These are phyloP conservation scores for Cladophialophora bantiana DNA, from an alignment of 2,329 filamentous ascomycete species.

Conservation along the genomic window DNA sequence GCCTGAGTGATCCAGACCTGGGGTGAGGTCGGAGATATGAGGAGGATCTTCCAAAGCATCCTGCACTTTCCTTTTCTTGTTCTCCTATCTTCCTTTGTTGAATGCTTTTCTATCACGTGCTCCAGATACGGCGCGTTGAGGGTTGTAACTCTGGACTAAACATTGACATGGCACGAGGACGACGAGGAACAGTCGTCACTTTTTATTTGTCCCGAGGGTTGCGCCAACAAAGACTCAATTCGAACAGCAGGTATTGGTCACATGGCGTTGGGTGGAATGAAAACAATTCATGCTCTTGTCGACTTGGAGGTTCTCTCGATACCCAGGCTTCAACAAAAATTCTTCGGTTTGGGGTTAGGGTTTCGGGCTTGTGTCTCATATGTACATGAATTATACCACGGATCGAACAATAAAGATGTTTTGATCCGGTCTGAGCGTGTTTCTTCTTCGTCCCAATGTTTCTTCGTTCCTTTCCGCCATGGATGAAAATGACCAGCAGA, in stretches of 20 bases:
- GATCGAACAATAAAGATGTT: background rate
- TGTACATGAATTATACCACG: background rate
- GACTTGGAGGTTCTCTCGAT: slow-evolving; percentile 1
- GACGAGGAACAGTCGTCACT: background rate
- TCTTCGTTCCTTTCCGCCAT: no score
- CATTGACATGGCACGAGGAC: background rate
- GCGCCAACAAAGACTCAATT: background rate
- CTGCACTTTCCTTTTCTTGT: background rate
- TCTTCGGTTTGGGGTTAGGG: background rate
- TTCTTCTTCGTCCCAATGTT: background rate
- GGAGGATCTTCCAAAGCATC: slow-evolving; percentile 1
- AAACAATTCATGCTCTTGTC: background rate
- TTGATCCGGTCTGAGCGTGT: background rate
- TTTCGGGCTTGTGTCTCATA: background rate
- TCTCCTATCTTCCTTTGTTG: background rate
- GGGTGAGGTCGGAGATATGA: background rate
- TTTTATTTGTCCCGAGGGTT: background rate
- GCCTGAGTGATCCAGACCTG: slow-evolving; percentile 2
- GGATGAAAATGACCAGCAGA: no score
- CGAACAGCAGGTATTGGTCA: background rate
- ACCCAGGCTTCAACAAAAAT: background rate
- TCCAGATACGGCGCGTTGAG: background rate
- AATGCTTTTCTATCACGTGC: background rate
- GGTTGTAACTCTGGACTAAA: background rate
- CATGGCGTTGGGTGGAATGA: slow-evolving; percentile 1